Evolutionary conservation across 345 rosid species (phyloP).

Genomic region (Carallia brachiata): DNA sequence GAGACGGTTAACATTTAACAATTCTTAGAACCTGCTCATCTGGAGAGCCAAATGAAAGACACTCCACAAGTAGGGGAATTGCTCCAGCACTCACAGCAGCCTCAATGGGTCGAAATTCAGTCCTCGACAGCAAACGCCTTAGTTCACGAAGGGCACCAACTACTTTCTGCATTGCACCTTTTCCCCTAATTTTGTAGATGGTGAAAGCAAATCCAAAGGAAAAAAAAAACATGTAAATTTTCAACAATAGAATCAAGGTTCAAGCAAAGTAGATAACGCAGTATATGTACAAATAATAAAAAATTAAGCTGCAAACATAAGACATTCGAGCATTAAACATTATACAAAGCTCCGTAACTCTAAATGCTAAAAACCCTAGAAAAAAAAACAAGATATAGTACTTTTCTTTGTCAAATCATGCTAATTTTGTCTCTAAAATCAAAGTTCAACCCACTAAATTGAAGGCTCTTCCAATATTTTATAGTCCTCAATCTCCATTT

Average conservation of each 20-base stretch:
- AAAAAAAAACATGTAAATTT: conserved; percentile 2
- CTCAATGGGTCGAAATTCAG: conserved; percentile 83
- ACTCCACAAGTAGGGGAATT: conserved; percentile 74
- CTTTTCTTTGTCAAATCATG: too few relatives aligned
- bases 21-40: conserved; percentile 72
- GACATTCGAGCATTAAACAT: neutral
- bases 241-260: conserved; percentile 4
- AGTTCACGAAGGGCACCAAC: conserved; percentile 79
- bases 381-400: too few relatives aligned
- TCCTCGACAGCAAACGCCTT: conserved; percentile 76
- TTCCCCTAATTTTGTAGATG: conserved; percentile 53
- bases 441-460: too few relatives aligned
- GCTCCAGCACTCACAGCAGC: conserved; percentile 82
- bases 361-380: too few relatives aligned
- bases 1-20: neutral
- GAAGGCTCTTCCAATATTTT: too few relatives aligned
- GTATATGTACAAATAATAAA: neutral
- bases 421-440: too few relatives aligned
- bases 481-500: too few relatives aligned
- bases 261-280: neutral
- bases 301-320: neutral
- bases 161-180: conserved; percentile 81
- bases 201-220: conserved; percentile 2
- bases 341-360: neutral
- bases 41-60: conserved; percentile 87